These are phyloP conservation scores for Tolypocladium tropicale DNA, from an alignment of 2,329 filamentous ascomycete genomes.

Conservation along the genomic window DNA sequence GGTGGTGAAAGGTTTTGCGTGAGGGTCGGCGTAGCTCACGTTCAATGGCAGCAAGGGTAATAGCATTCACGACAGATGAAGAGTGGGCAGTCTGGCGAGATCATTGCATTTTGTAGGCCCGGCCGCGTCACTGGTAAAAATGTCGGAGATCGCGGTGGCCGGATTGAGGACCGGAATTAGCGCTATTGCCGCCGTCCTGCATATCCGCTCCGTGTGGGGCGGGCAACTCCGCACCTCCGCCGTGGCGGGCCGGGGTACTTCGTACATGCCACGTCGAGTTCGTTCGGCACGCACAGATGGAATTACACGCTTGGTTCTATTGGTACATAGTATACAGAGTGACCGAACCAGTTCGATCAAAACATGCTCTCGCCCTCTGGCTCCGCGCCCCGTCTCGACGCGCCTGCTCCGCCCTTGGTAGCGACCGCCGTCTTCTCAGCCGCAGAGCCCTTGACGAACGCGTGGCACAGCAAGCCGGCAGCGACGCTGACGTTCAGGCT, in stretches of 20 bases:
- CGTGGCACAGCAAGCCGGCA: constrained; percentile 61
- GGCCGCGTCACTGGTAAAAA: background rate
- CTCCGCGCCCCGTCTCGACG: background rate
- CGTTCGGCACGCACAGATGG: background rate
- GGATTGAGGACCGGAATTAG: background rate
- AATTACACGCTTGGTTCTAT: background rate
- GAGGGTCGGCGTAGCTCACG: background rate
- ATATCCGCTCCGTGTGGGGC: background rate
- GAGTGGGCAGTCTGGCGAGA: background rate
- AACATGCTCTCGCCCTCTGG: background rate
- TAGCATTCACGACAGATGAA: background rate
- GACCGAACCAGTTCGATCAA: background rate
- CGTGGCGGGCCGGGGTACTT: no score
- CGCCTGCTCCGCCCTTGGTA: background rate
- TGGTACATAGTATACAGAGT: background rate
- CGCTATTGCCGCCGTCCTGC: background rate
- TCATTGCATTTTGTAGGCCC: background rate
- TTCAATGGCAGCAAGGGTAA: background rate
- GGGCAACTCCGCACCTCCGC: background rate
- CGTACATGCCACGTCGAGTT: background rate
- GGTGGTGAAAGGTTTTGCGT: background rate
- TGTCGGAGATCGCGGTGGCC: background rate
- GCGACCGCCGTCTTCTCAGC: constrained; percentile 5
- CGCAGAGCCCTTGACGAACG: constrained; percentile 44
- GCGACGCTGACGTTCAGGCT: constrained; percentile 93